Base-by-base conservation (phyloP, 106 monocot genomes). In the Acorus gramineus region DNA sequence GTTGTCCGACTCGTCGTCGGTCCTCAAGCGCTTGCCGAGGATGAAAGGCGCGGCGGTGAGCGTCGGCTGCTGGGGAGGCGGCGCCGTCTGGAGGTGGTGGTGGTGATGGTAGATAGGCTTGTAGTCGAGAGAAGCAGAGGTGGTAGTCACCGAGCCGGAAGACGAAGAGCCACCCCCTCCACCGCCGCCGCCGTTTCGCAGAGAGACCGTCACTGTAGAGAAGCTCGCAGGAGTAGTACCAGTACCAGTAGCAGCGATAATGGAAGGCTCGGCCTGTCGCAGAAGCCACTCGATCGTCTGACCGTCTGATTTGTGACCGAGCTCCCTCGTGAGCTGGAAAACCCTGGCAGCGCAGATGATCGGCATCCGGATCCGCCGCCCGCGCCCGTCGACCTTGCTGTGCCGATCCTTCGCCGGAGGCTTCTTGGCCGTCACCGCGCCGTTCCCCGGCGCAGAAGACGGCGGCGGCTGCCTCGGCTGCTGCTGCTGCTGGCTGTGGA, bases 241-340 rank as follows among this genome's bases (percentile, higher is more conserved):
- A 3, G 89, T 75, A 52, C 89, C 89, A 14, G 89, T 89, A 68
- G 86, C 82, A 44, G 86, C 85, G 73, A 84, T 84, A 55, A 81
- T 76, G 73, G 90, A 83, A 52, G 86, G 83, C 61, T 86, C 86
- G 11, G 80, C 80, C 62, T 86, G 79, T 53, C 79, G 76, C 69
- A 81, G 81, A 28, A 84, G 81, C 89, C 89, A 89, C 74, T 89
- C 89, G 72, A 89, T 89, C 62, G 89, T 89, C 72, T 89, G 89
- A 3, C 89, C 89, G 61, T 89, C 89, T 69, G 89, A 89, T 66
- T 89, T 89, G 72, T 89, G 89, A 4, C 89, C 89, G 46, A 89
- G 89, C 72, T 89, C 89, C 43, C 89, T 79, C 3, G 89, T 89
- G 46, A 89, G 76, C 74, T 89, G 89, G 77, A 89, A 89, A 55